These are phyloP conservation scores for Hemisphaericaspora nanyangensis DNA, from an alignment of 805 yeast species.

Conservation along the genomic window DNA sequence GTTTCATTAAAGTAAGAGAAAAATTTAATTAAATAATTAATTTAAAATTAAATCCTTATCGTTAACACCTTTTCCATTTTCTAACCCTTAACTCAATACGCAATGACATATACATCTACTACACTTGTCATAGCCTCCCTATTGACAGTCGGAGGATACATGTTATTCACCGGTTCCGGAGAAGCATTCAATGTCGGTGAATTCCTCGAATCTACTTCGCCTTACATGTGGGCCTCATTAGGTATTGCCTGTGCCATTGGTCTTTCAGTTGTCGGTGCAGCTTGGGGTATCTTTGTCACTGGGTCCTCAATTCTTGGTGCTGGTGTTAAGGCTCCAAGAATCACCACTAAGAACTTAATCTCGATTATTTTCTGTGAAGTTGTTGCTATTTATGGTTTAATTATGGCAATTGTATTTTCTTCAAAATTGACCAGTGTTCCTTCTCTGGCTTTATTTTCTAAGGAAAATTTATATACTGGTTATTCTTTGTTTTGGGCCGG, in stretches of 20 bases:
- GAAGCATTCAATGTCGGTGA: conserved; percentile 89
- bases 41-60: too few relatives aligned
- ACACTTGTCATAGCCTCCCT: conserved; percentile 28
- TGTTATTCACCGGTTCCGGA: conserved; percentile 89
- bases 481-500: conserved; percentile 98
- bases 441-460: conserved; percentile 60
- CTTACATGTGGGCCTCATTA: conserved; percentile 93
- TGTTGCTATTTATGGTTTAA: conserved; percentile 96
- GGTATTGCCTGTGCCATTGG: conserved; percentile 94
- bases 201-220: conserved; percentile 80
- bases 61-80: too few relatives aligned
- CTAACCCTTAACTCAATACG: too few relatives aligned
- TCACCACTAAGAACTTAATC: conserved; percentile 93
- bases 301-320: conserved; percentile 96
- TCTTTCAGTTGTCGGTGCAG: conserved; percentile 93
- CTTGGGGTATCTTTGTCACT: conserved; percentile 98
- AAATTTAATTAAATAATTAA: too few relatives aligned
- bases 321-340: conserved; percentile 96
- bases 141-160: conserved; percentile 46
- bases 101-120: conserved; percentile 7
- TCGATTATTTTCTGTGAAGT: conserved; percentile 98
- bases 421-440: conserved; percentile 76
- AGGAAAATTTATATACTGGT: conserved; percentile 89
- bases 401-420: conserved; percentile 95
- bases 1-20: too few relatives aligned